A percentile compares a stretch with the other conserved stretches of the same genome.
Conservation (phyloP, 371 early-diverging fungal species). For the Mortierella sp. region DNA sequence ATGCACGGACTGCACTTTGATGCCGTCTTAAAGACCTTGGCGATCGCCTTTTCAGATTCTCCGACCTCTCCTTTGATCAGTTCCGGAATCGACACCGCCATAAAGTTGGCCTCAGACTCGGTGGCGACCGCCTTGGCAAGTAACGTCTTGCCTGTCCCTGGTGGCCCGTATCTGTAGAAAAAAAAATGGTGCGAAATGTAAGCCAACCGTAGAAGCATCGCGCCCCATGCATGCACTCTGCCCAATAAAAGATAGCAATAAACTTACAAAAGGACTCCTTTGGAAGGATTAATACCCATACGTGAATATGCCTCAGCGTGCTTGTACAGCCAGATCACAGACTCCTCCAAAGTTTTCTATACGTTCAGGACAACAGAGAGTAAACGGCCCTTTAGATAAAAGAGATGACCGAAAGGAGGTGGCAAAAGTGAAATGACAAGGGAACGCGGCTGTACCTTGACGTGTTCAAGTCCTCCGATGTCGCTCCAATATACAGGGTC, state of each 20-base stretch:
- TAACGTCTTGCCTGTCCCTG: slow-evolving; percentile 95
- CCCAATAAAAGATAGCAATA: background rate
- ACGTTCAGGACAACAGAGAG: background rate
- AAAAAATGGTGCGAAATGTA: background rate
- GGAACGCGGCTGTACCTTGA: slow-evolving; percentile 71
- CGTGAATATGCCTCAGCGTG: slow-evolving; percentile 72
- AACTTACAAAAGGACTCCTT: slow-evolving; percentile 78
- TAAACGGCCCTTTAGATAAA: background rate
- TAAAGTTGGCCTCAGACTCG: slow-evolving; percentile 94
- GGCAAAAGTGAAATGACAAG: background rate
- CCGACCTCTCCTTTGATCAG: slow-evolving; percentile 96
- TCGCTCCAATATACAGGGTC: slow-evolving; percentile 84
- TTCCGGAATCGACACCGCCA: slow-evolving; percentile 93
- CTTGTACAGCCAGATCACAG: slow-evolving; percentile 92
- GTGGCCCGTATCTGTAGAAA: slow-evolving; percentile 85
- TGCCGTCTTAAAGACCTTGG: slow-evolving; percentile 91
- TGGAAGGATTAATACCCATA: slow-evolving; percentile 76
- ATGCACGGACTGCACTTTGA: slow-evolving; percentile 94
- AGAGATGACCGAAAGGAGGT: background rate
- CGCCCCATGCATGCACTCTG: no score
- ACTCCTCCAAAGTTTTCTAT: slow-evolving; percentile 83
- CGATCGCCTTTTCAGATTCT: slow-evolving; percentile 94
- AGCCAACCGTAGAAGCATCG: background rate
- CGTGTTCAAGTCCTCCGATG: slow-evolving; percentile 94
- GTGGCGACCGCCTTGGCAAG: slow-evolving; percentile 93